Base-by-base conservation (phyloP, 163 green algal species). In the Prototheca wickerhamii region DNA sequence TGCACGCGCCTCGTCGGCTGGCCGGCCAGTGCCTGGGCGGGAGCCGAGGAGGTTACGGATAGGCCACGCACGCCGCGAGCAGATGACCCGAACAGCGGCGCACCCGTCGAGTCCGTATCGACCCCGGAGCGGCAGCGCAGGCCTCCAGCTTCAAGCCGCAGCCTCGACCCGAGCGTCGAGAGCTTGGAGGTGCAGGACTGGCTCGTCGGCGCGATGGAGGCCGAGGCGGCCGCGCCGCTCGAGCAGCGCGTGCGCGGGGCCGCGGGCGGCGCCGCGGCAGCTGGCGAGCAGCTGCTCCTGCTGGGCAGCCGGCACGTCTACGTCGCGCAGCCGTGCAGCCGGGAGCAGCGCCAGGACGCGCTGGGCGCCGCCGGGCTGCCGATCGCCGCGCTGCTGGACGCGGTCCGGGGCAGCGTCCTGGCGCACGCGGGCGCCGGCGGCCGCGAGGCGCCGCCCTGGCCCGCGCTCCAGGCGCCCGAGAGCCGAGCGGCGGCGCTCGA, bases 341-440 rank as follows among this genome's bases (percentile, higher is more conserved):
- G 87, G 87, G 77, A 86, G 64, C 85, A 94, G 69, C 77, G 84
- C n/a, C 65, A 91, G 40, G 76, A 76, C 21, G 82, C 78, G 8
- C 76, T 94, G 59, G 69, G 37, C 15, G 37, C 37, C 37, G 37
- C 37, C 37, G 37, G 15, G 37, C 37, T 10, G 10, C 10, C 37
- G 37, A 10, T 56, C 12, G 1, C n/a, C 12, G 23, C 49, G 49
- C 49, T 56, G 49, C 49, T 56, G 30, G 35, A 62, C 44, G 26
- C 3, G 4, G 4, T 44, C 40, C 1, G 32, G 49, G 20, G 30
- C 53, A 4, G 34, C 25, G 2, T 35, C 46, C 59, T 29, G 35
- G 46, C n/a, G 35, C 44, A 33, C 60, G 40, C 35, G 46, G 31
- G 51, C 18, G 10, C 34, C 32, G 29, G 12, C 3, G 43, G 56